phyloP scores from a whole-genome alignment of 1,139 yeast genomes.

The Candida neerlandica region DNA sequence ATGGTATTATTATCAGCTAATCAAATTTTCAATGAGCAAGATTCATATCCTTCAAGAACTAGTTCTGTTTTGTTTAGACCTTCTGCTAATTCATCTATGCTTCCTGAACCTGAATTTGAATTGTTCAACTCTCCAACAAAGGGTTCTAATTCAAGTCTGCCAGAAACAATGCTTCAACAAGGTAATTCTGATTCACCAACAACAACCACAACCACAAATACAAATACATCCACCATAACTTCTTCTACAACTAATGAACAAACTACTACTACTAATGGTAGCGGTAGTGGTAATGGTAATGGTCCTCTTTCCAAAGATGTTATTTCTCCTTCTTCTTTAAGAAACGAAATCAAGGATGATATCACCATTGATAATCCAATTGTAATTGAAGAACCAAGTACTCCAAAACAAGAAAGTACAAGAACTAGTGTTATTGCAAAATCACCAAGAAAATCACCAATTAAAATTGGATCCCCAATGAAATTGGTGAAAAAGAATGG shows the following conservation, averaged over 20 bases:
- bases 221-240: too few relatives aligned
- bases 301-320: neutral
- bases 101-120: constrained; percentile 44
- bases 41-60: constrained; percentile 7
- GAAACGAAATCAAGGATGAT: constrained; percentile 7
- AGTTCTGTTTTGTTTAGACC: constrained; percentile 12
- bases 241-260: too few relatives aligned
- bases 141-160: neutral
- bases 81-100: constrained; percentile 19
- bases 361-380: neutral
- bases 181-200: neutral
- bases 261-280: too few relatives aligned
- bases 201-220: neutral
- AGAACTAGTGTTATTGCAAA: constrained; percentile 3
- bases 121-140: constrained; percentile 25
- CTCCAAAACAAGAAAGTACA: constrained; percentile 1
- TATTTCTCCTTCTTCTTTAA: neutral
- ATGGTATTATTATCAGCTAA: constrained; percentile 36
- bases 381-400: constrained; percentile 3
- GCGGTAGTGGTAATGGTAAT: too few relatives aligned
- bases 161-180: neutral
- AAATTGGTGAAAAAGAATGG: constrained; percentile 35
- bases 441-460: constrained; percentile 28
- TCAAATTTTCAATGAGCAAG: constrained; percentile 39
- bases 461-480: constrained; percentile 46